phyloP scores from a whole-genome alignment of 805 yeast species.

The Sungouiella blattae region DNA sequence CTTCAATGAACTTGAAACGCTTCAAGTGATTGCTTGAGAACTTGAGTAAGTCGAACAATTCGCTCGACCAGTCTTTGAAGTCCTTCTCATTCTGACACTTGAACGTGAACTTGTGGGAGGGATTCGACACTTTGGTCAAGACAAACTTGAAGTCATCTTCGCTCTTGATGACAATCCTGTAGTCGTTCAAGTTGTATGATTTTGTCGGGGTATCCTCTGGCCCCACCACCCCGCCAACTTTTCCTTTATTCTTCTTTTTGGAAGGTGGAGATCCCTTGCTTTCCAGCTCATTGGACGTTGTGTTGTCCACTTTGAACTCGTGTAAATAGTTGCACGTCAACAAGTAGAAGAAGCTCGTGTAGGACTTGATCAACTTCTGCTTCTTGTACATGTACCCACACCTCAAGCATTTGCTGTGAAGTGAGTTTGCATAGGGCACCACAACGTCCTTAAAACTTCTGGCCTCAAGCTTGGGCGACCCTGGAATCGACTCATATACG shows the following conservation, averaged over 20 bases:
- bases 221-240: constrained; percentile 38
- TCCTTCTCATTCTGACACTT: constrained; percentile 44
- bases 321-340: constrained; percentile 43
- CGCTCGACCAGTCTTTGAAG: constrained; percentile 52
- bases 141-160: constrained; percentile 33
- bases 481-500: constrained; percentile 15
- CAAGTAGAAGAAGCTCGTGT: constrained; percentile 33
- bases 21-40: constrained; percentile 43
- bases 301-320: constrained; percentile 35
- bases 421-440: constrained; percentile 33
- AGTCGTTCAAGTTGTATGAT: constrained; percentile 41
- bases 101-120: constrained; percentile 35
- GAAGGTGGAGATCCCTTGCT: constrained; percentile 7
- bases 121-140: constrained; percentile 24
- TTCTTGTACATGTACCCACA: constrained; percentile 41
- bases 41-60: constrained; percentile 49
- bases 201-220: constrained; percentile 38
- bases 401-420: constrained; percentile 38
- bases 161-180: constrained; percentile 28
- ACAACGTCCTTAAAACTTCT: constrained; percentile 20
- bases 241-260: constrained; percentile 23
- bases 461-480: constrained; percentile 16
- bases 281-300: constrained; percentile 6
- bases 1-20: constrained; percentile 47
- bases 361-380: constrained; percentile 38